A percentile compares a stretch with the other conserved stretches of the same genome.
phyloP scores from a whole-genome alignment of 2,329 filamentous ascomycete species.

The Capronia epimyces region DNA sequence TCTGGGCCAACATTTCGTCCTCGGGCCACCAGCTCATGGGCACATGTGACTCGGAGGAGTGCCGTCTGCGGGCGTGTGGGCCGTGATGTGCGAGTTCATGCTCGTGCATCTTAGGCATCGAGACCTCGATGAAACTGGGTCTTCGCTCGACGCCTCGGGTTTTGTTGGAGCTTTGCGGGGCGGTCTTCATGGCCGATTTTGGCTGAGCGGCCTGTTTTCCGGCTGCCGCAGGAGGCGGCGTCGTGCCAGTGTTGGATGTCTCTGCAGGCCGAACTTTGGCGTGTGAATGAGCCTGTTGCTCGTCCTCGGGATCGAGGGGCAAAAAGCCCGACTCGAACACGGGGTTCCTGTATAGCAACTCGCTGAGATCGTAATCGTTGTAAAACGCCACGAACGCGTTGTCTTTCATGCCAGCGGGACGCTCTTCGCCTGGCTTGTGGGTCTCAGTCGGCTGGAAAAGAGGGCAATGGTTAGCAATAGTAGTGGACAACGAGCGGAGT shows the following conservation, averaged over 20 bases:
- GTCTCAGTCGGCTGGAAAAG: not conserved
- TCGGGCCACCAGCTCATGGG: conserved; percentile 24
- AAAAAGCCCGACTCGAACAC: conserved; percentile 15
- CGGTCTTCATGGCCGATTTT: not conserved
- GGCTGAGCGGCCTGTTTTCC: conserved; percentile 2
- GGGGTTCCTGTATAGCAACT: conserved; percentile 16
- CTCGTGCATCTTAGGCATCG: not conserved
- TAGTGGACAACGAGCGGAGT: no score
- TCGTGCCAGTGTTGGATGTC: conserved; percentile 20
- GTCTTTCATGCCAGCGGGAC: conserved; percentile 9
- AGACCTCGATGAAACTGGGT: conserved; percentile 20
- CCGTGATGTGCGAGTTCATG: conserved; percentile 10
- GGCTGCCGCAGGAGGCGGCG: conserved; percentile 8
- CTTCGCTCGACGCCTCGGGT: conserved; percentile 5
- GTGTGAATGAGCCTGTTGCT: not conserved
- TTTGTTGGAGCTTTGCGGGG: not conserved
- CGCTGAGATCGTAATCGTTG: conserved; percentile 23
- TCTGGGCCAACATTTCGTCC: conserved; percentile 12
- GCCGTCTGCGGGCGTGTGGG: conserved; percentile 5
- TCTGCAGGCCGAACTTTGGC: conserved; percentile 11
- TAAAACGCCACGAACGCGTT: conserved; percentile 17
- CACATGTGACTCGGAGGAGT: conserved; percentile 13
- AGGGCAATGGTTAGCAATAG: not conserved
- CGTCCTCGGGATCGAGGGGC: conserved; percentile 11
- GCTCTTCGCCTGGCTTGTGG: not conserved